Conservation (phyloP, 148 eudicot genomes). For the Nepenthes gracilis region DNA sequence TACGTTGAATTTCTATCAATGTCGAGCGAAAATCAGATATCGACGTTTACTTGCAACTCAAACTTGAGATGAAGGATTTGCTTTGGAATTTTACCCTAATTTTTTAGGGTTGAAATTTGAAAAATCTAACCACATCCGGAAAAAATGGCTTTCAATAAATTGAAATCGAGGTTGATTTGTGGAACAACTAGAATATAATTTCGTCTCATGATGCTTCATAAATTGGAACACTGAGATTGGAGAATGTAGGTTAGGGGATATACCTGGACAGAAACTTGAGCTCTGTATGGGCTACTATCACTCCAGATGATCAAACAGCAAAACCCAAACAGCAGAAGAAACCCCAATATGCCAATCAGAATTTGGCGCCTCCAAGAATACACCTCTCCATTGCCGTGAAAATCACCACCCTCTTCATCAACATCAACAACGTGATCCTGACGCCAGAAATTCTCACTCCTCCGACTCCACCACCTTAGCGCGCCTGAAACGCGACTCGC, state of each 20-base stretch:
- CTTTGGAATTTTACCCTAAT: no score
- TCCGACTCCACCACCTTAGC: conserved; percentile 19
- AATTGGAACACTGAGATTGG: background rate
- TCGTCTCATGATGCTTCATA: background rate
- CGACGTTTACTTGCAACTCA: no score
- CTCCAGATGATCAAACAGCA: conserved; percentile 57
- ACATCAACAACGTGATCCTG: conserved; percentile 11
- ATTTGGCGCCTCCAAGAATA: conserved; percentile 13
- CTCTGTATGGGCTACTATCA: conserved; percentile 36
- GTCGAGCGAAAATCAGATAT: no score
- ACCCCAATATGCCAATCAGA: conserved; percentile 14
- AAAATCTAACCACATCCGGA: no score
- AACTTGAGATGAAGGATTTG: no score
- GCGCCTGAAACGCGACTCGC: conserved; percentile 32
- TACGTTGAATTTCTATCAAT: no score
- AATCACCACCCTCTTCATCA: conserved; percentile 31
- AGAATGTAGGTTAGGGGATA: background rate
- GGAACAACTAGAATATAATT: no score
- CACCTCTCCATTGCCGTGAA: conserved; percentile 3
- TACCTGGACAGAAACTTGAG: conserved; percentile 50
- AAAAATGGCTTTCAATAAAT: no score
- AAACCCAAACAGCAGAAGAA: conserved; percentile 17
- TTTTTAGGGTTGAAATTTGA: no score
- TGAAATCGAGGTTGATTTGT: no score
- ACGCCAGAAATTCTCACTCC: conserved; percentile 20